Percentiles rank a stretch among this genome's conserved stretches.
Evolutionary conservation across 2,329 filamentous ascomycete species (phyloP).

Genomic region (Phialocephala subalpina): DNA sequence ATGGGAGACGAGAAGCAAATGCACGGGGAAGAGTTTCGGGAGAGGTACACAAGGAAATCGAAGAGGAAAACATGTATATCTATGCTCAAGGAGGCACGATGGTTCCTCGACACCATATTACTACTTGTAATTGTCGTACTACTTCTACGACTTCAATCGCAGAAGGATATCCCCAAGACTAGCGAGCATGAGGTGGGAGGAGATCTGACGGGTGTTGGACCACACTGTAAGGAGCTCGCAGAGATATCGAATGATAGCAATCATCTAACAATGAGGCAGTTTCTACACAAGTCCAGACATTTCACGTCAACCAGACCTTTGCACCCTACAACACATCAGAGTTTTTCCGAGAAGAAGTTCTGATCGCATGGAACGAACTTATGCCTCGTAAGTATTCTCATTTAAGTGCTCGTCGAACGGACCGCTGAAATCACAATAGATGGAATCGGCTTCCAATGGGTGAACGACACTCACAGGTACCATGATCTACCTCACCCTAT

Average conservation of each 20-base stretch:
- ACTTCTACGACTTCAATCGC: slow-evolving; percentile 45
- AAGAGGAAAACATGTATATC: slow-evolving; percentile 36
- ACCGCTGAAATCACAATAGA: slow-evolving; percentile 26
- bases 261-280: slow-evolving; percentile 38
- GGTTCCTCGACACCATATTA: slow-evolving; percentile 50
- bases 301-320: slow-evolving; percentile 49
- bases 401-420: neutral
- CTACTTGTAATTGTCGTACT: slow-evolving; percentile 49
- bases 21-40: slow-evolving; percentile 37
- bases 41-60: slow-evolving; percentile 34
- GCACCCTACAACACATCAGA: slow-evolving; percentile 49
- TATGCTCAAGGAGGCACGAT: slow-evolving; percentile 45
- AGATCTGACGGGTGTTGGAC: slow-evolving; percentile 48
- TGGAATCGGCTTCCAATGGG: slow-evolving; percentile 48
- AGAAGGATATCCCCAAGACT: slow-evolving; percentile 31
- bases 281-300: slow-evolving; percentile 48
- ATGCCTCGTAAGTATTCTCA: slow-evolving; percentile 47
- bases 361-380: slow-evolving; percentile 50
- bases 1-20: slow-evolving; percentile 50
- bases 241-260: neutral
- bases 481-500: slow-evolving; percentile 48
- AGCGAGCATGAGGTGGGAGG: slow-evolving; percentile 46
- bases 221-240: slow-evolving; percentile 42
- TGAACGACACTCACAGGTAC: slow-evolving; percentile 47
- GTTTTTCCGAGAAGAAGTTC: slow-evolving; percentile 49